Evolutionary conservation across 1,284 basidiomycete genomes (phyloP), one percentile per base, ranked within the genome.

Genomic region (Cryptococcus maquisensis): DNA sequence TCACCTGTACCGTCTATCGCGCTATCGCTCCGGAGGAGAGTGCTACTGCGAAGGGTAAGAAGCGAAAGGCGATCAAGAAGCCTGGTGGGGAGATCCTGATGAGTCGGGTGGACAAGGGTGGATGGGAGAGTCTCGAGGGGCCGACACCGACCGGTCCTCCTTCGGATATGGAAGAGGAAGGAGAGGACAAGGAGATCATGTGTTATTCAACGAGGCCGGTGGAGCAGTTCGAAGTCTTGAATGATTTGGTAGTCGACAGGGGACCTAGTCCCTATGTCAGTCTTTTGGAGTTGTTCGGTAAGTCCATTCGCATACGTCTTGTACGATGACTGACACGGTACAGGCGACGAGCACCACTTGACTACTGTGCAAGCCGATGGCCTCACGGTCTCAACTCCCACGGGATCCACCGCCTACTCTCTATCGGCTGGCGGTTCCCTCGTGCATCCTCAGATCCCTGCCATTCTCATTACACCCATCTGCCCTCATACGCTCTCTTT

Each of bases 311-410:
- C 13, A 7, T 15, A 13, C 37, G 24, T 8, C 46, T 50, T 57
- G 52, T 52, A 32, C 28, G 10, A 8, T 10, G 4, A 9, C 21
- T 45, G 43, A 24, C 16, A 23, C 16, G 5, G 10, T 26, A 8
- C 59, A 96, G 93, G 92, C 57, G 96, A 99, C 69, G 95, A 99
- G 65, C 91, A 98, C 73, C 96, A 98, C 78, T 86, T 99, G 82
- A 99, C 96, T 0, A 99, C 96, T 0, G 96, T 98, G 1, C 96
- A 98, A 77, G 96, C 95, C 0, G 96, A 99, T 70, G 96, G 96
- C 3, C 79, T 99, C 24, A 94, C 90, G 32, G 88, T 98, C 15
- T 89, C 96, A 2, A 99, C 95, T 0, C 95, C 95, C 1, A 98
- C 95, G 0, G 95, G 95, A 9, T 98, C 95, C 0, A 99, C 96